Percentiles rank a stretch among this genome's conserved stretches.
These are phyloP conservation scores for Conticribra guillardii DNA, from an alignment of 108 stramenopile species.

Conservation along the genomic window DNA sequence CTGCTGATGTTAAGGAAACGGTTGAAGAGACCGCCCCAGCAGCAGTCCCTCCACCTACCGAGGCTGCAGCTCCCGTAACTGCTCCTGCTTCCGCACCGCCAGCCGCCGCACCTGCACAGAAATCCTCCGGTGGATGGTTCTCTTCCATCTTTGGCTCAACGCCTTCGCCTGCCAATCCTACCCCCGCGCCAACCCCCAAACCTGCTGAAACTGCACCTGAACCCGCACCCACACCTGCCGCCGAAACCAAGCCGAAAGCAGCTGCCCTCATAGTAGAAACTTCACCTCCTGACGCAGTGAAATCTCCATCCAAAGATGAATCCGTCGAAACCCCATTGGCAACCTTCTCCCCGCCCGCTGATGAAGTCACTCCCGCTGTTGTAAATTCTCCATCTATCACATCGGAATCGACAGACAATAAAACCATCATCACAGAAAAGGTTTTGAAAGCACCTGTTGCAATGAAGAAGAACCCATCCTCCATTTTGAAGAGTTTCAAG, in stretches of 20 bases:
- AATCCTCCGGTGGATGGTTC: conserved; percentile 22
- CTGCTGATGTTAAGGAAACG: conserved; percentile 7
- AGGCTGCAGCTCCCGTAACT: not conserved
- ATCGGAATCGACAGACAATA: conserved; percentile 3
- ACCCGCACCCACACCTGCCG: not conserved
- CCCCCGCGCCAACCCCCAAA: not conserved
- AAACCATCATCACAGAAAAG: not conserved
- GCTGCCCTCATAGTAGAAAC: not conserved
- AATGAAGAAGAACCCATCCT: not conserved
- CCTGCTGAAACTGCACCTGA: not conserved
- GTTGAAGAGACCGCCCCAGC: not conserved
- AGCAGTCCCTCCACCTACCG: not conserved
- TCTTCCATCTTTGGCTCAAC: conserved; percentile 13
- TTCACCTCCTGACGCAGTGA: not conserved
- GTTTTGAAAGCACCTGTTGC: not conserved
- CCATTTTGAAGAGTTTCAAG: conserved; percentile 11
- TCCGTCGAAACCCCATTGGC: not conserved
- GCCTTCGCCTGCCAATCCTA: not conserved
- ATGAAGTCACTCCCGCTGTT: not conserved
- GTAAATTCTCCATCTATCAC: not conserved
- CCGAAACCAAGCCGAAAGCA: not conserved
- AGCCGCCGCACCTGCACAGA: not conserved
- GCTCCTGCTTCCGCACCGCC: not conserved
- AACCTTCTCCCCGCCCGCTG: too few relatives aligned
- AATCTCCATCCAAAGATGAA: not conserved